Evolutionary conservation across 768 basidiomycete genomes (phyloP).

Genomic region (Mycena belliarum): DNA sequence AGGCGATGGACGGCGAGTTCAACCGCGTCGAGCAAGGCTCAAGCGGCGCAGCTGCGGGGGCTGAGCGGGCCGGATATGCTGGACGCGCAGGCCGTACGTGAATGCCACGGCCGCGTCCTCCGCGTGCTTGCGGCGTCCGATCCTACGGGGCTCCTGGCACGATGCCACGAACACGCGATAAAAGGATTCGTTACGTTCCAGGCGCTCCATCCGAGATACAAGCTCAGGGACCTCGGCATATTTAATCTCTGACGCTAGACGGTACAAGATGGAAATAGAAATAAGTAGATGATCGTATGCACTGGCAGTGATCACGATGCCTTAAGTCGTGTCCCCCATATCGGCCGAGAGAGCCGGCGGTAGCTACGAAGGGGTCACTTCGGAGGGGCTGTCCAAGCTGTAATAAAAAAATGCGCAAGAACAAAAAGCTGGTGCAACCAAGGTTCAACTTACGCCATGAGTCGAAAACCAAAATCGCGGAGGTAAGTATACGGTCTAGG

Average conservation of each 20-base stretch:
- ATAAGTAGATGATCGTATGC: no score
- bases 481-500: no score
- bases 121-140: conserved; percentile 2
- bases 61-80: conserved; percentile 10
- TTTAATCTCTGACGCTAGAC: neutral
- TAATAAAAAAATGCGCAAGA: no score
- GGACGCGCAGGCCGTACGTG: conserved; percentile 7
- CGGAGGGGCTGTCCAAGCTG: no score
- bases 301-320: no score
- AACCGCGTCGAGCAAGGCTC: conserved; percentile 17
- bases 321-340: no score
- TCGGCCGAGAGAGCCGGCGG: no score
- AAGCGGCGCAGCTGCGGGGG: neutral
- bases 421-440: no score
- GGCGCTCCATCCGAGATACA: conserved; percentile 17
- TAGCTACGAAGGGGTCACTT: no score
- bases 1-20: conserved; percentile 18
- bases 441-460: no score
- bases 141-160: neutral
- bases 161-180: conserved; percentile 5
- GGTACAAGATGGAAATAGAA: no score
- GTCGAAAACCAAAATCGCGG: no score
- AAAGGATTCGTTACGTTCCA: conserved; percentile 13
- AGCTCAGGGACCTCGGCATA: conserved; percentile 11
- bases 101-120: conserved; percentile 6